Evolutionary conservation across 106 monocot species (phyloP), one percentile per base, ranked within the genome.

Genomic region (Apostasia ramifera): DNA sequence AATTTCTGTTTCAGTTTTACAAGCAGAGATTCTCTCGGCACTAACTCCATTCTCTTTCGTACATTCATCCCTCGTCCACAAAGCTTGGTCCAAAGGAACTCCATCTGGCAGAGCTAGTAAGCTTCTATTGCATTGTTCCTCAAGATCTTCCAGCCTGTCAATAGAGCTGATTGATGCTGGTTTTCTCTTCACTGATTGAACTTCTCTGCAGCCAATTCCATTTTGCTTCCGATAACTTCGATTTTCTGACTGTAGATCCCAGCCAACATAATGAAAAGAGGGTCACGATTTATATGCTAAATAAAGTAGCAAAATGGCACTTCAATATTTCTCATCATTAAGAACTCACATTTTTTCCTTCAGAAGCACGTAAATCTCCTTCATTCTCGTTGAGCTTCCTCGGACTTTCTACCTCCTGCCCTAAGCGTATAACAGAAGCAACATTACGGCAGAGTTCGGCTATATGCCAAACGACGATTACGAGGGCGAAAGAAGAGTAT

Each of bases 341-440:
- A 44, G 41, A 4, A 13, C 62, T 62, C 44, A 62, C 62, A 44
- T 12, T 62, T 44, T 62, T 44, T 62, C 62, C 59, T 61, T 43
- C 37, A 42, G 41, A 42, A 37, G 41, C 40, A 61, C 40, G 8
- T 61, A 61, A 42, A 61, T 61, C 61, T 42, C 43, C 6, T 42
- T 43, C 61, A 42, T 61, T 61, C 40, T 61, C 43, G 7, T 44
- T 42, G 7, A 43, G 61, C 61, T 58, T 58, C 58, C 6, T 38
- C 6, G 15, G 14, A 43, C 43, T 42, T 42, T 8, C 61, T 42
- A 13, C 12, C 13, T 62, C 62, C 62, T 62, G 62, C 44, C 39
- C 37, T 40, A 10, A 59, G 40, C 5, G 1, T 58, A 58, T 42
- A 5, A 11, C 62, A 44, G 13, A 13, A 12, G 44, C 26, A 62